These are phyloP conservation scores for Gypsophila paniculata DNA, from an alignment of 179 eudicot species.

Conservation along the genomic window DNA sequence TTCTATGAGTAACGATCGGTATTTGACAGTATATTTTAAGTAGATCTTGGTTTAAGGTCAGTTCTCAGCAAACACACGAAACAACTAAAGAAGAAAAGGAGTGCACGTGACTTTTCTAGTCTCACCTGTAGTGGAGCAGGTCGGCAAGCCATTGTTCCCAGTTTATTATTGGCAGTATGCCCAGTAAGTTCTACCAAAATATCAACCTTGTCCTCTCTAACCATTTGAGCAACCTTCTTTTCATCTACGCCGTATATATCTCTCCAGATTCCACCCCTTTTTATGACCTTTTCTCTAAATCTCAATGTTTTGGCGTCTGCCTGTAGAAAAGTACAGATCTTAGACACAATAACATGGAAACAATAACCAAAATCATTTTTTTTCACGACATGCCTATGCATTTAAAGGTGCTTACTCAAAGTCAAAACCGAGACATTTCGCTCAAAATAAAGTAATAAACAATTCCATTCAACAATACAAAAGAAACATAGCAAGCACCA, in stretches of 20 bases:
- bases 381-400: neutral
- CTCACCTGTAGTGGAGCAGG: constrained; percentile 97
- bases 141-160: constrained; percentile 98
- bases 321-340: constrained; percentile 43
- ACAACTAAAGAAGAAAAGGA: neutral
- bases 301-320: constrained; percentile 91
- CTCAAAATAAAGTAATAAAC: neutral
- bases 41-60: neutral
- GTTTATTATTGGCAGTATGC: constrained; percentile 93
- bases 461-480: neutral
- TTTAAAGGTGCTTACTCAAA: neutral
- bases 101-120: neutral
- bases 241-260: constrained; percentile 96
- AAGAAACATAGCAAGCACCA: neutral
- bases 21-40: neutral
- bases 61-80: neutral
- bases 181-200: constrained; percentile 99
- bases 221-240: constrained; percentile 88
- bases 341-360: constrained; percentile 11
- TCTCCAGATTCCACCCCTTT: constrained; percentile 94
- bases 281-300: constrained; percentile 78
- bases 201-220: constrained; percentile 92
- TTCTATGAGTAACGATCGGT: neutral
- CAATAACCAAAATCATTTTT: neutral
- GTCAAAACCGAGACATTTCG: neutral